phyloP scores from a whole-genome alignment of 805 yeast genomes.

The Saturnispora hagleri region DNA sequence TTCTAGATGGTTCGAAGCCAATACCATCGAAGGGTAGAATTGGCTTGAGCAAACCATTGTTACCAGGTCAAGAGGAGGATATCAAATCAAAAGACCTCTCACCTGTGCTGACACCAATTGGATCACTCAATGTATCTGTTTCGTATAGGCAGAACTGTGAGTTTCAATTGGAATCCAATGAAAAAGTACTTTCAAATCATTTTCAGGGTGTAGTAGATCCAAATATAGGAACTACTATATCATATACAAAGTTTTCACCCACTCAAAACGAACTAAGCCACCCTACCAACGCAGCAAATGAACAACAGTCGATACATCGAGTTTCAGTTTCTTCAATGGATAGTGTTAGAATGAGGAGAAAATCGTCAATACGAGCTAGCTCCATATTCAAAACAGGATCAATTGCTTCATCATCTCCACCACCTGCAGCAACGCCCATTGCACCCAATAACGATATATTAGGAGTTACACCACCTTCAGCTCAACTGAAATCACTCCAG shows the following conservation, averaged over 20 bases:
- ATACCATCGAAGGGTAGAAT: constrained; percentile 76
- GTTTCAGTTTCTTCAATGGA: constrained; percentile 19
- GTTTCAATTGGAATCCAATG: constrained; percentile 60
- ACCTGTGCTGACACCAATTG: constrained; percentile 69
- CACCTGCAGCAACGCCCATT: constrained; percentile 14
- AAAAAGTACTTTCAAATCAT: constrained; percentile 28
- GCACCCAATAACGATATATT: background rate
- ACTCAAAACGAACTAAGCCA: background rate
- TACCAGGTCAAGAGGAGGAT: constrained; percentile 1
- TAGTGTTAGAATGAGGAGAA: constrained; percentile 20
- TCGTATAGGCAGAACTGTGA: constrained; percentile 67
- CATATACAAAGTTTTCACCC: background rate
- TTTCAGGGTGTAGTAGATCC: background rate
- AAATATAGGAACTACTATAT: background rate
- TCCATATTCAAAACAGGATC: constrained; percentile 62
- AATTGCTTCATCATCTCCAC: constrained; percentile 32
- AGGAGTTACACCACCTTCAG: constrained; percentile 4
- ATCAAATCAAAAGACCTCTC: constrained; percentile 48
- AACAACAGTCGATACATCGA: constrained; percentile 9
- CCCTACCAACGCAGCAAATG: background rate
- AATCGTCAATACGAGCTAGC: constrained; percentile 31
- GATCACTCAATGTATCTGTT: constrained; percentile 64
- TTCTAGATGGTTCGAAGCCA: constrained; percentile 70
- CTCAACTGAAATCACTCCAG: constrained; percentile 12
- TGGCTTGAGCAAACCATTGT: constrained; percentile 68